These are phyloP conservation scores for Ophiosphaerella herpotricha DNA, from an alignment of 2,329 filamentous ascomycete genomes.

Conservation along the genomic window DNA sequence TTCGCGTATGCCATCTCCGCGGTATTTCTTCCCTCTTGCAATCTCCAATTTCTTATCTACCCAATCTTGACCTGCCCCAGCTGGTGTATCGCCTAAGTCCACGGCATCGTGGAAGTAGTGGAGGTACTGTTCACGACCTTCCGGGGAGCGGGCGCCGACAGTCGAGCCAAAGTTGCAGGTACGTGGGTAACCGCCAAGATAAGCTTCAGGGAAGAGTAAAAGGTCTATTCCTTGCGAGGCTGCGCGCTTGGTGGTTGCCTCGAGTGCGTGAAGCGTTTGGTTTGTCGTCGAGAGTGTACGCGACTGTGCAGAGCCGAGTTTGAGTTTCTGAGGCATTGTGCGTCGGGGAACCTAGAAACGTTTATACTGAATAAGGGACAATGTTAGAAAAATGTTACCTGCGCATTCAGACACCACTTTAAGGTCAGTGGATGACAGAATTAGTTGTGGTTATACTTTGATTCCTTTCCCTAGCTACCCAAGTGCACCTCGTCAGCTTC, in stretches of 20 bases:
- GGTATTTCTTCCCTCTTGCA: conserved; percentile 51
- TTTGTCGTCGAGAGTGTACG: conserved; percentile 53
- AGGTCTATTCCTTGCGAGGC: conserved; percentile 65
- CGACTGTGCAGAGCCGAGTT: conserved; percentile 55
- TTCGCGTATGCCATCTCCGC: conserved; percentile 80
- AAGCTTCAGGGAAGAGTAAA: conserved; percentile 89
- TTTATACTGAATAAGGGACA: neutral
- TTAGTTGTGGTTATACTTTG: no score
- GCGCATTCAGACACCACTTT: no score
- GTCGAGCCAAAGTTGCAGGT: conserved; percentile 76
- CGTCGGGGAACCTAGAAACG: neutral
- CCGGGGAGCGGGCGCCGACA: conserved; percentile 69
- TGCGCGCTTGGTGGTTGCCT: conserved; percentile 67
- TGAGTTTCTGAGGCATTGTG: conserved; percentile 52
- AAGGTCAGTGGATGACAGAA: no score
- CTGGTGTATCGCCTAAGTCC: conserved; percentile 79
- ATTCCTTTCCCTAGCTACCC: no score
- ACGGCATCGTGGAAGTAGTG: conserved; percentile 78
- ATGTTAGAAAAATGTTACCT: no score
- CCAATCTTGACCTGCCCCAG: conserved; percentile 75
- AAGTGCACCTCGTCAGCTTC: no score
- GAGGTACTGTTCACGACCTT: conserved; percentile 81
- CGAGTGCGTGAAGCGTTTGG: conserved; percentile 69
- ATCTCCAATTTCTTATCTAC: conserved; percentile 63
- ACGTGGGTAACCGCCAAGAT: conserved; percentile 87